Conservation (phyloP, 768 basidiomycete species). For the Trametes sanguinea region DNA sequence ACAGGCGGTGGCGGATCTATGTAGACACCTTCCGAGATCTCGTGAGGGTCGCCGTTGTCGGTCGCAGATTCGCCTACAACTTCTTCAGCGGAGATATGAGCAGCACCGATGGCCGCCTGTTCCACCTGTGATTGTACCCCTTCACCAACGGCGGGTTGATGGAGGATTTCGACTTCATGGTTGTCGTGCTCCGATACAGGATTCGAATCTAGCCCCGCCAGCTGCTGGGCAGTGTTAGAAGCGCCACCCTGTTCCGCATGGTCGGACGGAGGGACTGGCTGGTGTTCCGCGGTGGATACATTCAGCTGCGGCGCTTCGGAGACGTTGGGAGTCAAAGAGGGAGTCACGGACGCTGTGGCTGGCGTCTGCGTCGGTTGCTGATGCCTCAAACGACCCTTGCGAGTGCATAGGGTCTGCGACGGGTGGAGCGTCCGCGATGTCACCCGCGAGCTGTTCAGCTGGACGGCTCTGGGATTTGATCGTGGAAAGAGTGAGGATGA, state of each 20-base stretch:
- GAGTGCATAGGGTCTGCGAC: background rate
- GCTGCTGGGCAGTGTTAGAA: background rate
- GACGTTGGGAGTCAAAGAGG: background rate
- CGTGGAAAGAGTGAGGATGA: background rate
- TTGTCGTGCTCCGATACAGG: background rate
- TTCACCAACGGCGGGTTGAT: background rate
- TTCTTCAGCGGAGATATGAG: background rate
- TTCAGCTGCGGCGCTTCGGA: background rate
- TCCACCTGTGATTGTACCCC: background rate
- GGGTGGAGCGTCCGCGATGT: background rate
- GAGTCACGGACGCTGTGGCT: background rate
- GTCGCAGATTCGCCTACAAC: background rate
- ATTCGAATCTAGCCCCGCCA: background rate
- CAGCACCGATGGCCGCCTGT: background rate
- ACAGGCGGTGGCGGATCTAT: constrained; percentile 77
- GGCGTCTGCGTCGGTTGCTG: background rate
- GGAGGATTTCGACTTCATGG: background rate
- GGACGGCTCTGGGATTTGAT: background rate
- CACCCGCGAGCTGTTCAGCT: background rate
- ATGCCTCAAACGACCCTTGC: background rate
- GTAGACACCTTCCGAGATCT: constrained; percentile 51
- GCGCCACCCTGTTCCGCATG: background rate
- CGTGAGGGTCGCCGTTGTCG: constrained; percentile 21
- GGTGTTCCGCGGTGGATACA: background rate
- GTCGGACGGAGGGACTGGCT: background rate